These are phyloP conservation scores for Afroboletus lepidellus DNA, from an alignment of 1,284 basidiomycete genomes.

Conservation along the genomic window DNA sequence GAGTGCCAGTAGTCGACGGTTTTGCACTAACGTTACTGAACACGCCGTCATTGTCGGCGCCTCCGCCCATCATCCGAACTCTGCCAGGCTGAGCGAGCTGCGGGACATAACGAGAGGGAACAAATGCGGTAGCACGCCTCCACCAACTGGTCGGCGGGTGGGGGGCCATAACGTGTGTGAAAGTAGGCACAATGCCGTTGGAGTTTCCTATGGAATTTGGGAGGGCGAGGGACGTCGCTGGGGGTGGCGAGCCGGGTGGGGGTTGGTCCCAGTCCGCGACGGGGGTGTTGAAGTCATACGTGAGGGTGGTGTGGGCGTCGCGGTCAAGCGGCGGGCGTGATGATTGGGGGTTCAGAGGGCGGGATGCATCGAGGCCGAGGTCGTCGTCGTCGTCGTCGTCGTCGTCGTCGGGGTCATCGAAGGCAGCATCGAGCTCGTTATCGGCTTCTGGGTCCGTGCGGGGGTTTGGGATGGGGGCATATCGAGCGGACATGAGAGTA, in stretches of 20 bases:
- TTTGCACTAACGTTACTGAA: constrained; percentile 97
- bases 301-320: constrained; percentile 34
- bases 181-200: constrained; percentile 72
- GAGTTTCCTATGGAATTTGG: constrained; percentile 77
- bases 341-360: constrained; percentile 48
- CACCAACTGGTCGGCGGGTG: constrained; percentile 43
- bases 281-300: constrained; percentile 84
- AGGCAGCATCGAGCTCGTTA: constrained; percentile 74
- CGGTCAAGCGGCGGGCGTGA: constrained; percentile 21
- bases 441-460: constrained; percentile 50
- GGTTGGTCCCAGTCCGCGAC: constrained; percentile 73
- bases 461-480: constrained; percentile 67
- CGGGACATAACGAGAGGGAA: constrained; percentile 49
- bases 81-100: constrained; percentile 31
- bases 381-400: constrained; percentile 56
- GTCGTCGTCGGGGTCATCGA: constrained; percentile 72
- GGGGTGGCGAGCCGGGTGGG: constrained; percentile 83
- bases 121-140: constrained; percentile 56
- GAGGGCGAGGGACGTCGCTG: constrained; percentile 57
- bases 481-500: constrained; percentile 57
- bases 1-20: constrained; percentile 56
- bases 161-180: constrained; percentile 38
- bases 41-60: constrained; percentile 86
- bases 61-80: constrained; percentile 57
- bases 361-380: constrained; percentile 44